These are phyloP conservation scores for Aspergillus bridgeri DNA, from an alignment of 495 filamentous ascomycete genomes.

Conservation along the genomic window DNA sequence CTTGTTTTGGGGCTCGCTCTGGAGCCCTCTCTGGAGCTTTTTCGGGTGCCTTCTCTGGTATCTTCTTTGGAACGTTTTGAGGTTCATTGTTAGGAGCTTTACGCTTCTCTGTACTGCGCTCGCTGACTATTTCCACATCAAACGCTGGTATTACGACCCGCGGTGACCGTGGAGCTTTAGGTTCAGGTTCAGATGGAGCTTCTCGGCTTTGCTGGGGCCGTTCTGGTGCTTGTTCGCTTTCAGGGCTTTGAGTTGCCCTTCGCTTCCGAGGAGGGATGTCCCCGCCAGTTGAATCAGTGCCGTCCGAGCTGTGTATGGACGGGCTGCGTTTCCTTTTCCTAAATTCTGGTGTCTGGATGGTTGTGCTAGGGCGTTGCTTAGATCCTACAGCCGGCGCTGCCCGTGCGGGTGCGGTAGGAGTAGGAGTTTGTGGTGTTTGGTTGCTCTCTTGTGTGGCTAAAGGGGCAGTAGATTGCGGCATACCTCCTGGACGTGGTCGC, in stretches of 20 bases:
- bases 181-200: not conserved
- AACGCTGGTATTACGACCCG: not conserved
- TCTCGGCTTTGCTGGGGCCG: not conserved
- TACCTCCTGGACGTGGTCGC: conserved; percentile 38
- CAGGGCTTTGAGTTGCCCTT: not conserved
- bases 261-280: not conserved
- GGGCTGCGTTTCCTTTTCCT: not conserved
- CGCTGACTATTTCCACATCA: not conserved
- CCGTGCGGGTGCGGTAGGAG: not conserved
- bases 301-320: not conserved
- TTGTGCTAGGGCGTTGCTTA: not conserved
- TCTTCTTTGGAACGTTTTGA: too few relatives aligned
- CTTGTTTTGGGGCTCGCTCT: not conserved
- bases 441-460: not conserved
- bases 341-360: not conserved
- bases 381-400: not conserved
- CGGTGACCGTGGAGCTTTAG: not conserved
- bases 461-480: conserved; percentile 5
- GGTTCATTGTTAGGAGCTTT: not conserved
- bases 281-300: not conserved
- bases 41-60: not conserved
- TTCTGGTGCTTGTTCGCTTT: not conserved
- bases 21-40: not conserved
- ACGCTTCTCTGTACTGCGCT: not conserved
- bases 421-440: not conserved